Evolutionary conservation across 2,329 filamentous ascomycete genomes (phyloP).

Genomic region (Diaporthe eres): DNA sequence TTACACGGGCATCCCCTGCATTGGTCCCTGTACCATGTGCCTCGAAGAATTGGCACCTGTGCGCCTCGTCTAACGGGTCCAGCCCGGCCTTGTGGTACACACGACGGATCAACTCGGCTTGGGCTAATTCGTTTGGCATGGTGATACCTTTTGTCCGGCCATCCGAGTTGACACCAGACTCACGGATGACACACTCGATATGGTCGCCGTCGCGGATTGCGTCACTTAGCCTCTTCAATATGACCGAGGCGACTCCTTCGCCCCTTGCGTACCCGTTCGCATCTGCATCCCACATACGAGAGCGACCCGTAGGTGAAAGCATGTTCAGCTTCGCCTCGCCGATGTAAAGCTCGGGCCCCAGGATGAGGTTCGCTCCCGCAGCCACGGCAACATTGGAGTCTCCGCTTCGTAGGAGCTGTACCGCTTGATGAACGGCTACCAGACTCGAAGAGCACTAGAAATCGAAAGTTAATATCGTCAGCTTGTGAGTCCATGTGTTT

Average conservation of each 20-base stretch:
- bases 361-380: slow-evolving; percentile 51
- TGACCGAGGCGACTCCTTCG: slow-evolving; percentile 62
- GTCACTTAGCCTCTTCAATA: slow-evolving; percentile 61
- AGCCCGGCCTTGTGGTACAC: slow-evolving; percentile 53
- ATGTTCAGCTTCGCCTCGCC: slow-evolving; percentile 54
- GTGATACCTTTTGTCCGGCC: slow-evolving; percentile 55
- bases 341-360: slow-evolving; percentile 54
- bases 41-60: slow-evolving; percentile 58
- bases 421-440: slow-evolving; percentile 55
- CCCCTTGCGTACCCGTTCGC: slow-evolving; percentile 67
- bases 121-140: slow-evolving; percentile 56
- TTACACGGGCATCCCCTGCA: slow-evolving; percentile 33
- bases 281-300: slow-evolving; percentile 58
- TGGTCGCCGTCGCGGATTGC: slow-evolving; percentile 61
- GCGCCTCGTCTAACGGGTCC: slow-evolving; percentile 44
- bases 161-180: slow-evolving; percentile 59
- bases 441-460: slow-evolving; percentile 54
- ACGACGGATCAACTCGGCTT: slow-evolving; percentile 57
- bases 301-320: slow-evolving; percentile 54
- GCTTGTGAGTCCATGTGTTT: too few relatives aligned
- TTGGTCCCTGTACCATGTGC: slow-evolving; percentile 57
- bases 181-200: slow-evolving; percentile 58
- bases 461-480: too few relatives aligned
- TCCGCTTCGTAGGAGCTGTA: slow-evolving; percentile 50
- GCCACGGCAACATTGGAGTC: slow-evolving; percentile 49